Evolutionary conservation across 2,329 filamentous ascomycete species (phyloP).

Genomic region (Neopestalotiopsis clavispora): DNA sequence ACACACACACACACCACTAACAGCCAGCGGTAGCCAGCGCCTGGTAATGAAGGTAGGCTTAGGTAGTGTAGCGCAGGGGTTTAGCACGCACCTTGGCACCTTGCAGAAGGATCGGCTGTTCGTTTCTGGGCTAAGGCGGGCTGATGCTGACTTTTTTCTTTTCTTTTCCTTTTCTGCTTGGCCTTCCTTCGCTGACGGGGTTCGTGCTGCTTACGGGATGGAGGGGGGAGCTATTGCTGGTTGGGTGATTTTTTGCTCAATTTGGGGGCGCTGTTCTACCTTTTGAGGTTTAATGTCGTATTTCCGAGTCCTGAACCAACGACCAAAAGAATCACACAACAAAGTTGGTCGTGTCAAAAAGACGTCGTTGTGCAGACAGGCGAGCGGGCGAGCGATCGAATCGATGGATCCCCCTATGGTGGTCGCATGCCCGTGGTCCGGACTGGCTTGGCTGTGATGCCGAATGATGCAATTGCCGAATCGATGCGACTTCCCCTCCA

Average conservation of each 20-base stretch:
- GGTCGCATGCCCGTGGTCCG: slow-evolving; percentile 6
- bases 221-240: neutral
- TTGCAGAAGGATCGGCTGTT: slow-evolving; percentile 6
- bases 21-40: no score
- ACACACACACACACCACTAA: no score
- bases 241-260: neutral
- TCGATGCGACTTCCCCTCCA: neutral
- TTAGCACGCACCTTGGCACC: neutral
- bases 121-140: neutral
- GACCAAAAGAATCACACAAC: slow-evolving; percentile 14
- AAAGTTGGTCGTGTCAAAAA: slow-evolving; percentile 18
- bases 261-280: neutral
- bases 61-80: neutral
- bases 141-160: neutral
- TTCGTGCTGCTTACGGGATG: neutral
- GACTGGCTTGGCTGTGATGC: neutral
- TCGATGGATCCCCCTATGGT: slow-evolving; percentile 7
- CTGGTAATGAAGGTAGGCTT: neutral
- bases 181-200: neutral
- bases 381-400: neutral
- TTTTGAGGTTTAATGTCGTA: slow-evolving; percentile 16
- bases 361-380: slow-evolving; percentile 14
- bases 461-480: neutral
- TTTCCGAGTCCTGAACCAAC: slow-evolving; percentile 11
- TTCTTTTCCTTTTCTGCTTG: neutral